phyloP scores from a whole-genome alignment of 2,329 filamentous ascomycete genomes.

The Nothophaeocryptopus gaeumannii region DNA sequence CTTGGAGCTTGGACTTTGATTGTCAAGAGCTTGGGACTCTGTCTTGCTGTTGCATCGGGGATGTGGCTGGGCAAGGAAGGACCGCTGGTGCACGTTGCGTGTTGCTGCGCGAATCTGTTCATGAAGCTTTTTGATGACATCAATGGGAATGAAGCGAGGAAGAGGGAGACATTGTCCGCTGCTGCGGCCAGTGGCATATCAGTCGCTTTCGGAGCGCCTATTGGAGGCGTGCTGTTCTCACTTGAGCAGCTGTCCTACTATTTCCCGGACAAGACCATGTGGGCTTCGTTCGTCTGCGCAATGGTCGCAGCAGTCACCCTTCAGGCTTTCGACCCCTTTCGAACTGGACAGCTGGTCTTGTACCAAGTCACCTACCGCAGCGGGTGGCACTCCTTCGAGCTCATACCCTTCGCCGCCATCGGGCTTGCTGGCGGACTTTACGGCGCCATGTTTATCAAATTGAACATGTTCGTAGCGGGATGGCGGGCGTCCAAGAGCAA shows the following conservation, averaged over 20 bases:
- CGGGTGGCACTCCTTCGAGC: conserved; percentile 91
- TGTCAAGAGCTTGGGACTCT: conserved; percentile 86
- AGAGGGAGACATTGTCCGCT: conserved; percentile 87
- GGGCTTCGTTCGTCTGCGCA: conserved; percentile 98
- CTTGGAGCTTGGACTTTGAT: conserved; percentile 83
- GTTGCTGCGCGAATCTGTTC: conserved; percentile 91
- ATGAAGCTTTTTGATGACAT: conserved; percentile 84
- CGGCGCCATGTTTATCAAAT: conserved; percentile 88
- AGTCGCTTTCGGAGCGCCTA: conserved; percentile 89
- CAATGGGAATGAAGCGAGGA: conserved; percentile 86
- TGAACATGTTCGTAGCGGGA: conserved; percentile 81
- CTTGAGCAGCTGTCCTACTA: conserved; percentile 98
- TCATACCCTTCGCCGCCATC: conserved; percentile 80
- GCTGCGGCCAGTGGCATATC: conserved; percentile 90
- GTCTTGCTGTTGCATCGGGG: conserved; percentile 85
- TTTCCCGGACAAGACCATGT: conserved; percentile 99
- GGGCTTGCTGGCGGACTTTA: conserved; percentile 91
- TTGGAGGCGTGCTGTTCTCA: conserved; percentile 91
- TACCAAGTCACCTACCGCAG: conserved; percentile 93
- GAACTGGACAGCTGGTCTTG: conserved; percentile 89
- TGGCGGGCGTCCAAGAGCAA: conserved; percentile 69
- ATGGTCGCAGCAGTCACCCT: conserved; percentile 97
- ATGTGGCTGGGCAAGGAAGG: conserved; percentile 98
- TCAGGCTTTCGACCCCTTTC: conserved; percentile 89
- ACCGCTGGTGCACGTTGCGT: conserved; percentile 90